These are phyloP conservation scores for Neofusicoccum ribis DNA, from an alignment of 2,329 filamentous ascomycete species.

Conservation along the genomic window DNA sequence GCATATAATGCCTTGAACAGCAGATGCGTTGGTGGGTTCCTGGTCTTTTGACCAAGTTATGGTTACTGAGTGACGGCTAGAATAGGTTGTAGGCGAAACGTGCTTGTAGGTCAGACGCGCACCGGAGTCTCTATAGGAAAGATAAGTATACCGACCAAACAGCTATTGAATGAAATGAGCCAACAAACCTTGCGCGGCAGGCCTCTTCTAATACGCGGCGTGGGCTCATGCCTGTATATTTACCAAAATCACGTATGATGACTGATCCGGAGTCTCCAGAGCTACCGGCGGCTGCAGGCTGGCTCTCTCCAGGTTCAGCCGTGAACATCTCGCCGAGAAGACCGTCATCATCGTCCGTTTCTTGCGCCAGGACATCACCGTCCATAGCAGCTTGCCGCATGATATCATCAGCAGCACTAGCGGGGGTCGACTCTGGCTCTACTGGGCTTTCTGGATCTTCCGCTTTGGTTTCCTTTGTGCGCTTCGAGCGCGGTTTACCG, in stretches of 20 bases:
- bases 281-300: conserved; percentile 38
- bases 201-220: conserved; percentile 78
- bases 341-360: conserved; percentile 58
- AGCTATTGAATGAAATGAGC: background rate
- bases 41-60: conserved; percentile 80
- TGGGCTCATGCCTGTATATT: conserved; percentile 74
- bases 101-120: conserved; percentile 67
- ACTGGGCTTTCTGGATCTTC: conserved; percentile 1
- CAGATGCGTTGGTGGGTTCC: conserved; percentile 47
- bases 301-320: conserved; percentile 40
- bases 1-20: conserved; percentile 45
- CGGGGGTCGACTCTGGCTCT: background rate
- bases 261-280: conserved; percentile 51
- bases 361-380: conserved; percentile 23
- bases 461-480: background rate
- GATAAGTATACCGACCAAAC: background rate
- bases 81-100: conserved; percentile 72
- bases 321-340: conserved; percentile 61
- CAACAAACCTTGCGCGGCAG: conserved; percentile 70
- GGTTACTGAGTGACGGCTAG: conserved; percentile 71
- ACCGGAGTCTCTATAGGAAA: conserved; percentile 61
- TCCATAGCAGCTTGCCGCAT: conserved; percentile 50
- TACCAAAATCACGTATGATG: conserved; percentile 78
- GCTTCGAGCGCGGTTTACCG: conserved; percentile 15
- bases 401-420: conserved; percentile 47